phyloP scores from a whole-genome alignment of 305 asterid species.

The Fraxinus paxiana region DNA sequence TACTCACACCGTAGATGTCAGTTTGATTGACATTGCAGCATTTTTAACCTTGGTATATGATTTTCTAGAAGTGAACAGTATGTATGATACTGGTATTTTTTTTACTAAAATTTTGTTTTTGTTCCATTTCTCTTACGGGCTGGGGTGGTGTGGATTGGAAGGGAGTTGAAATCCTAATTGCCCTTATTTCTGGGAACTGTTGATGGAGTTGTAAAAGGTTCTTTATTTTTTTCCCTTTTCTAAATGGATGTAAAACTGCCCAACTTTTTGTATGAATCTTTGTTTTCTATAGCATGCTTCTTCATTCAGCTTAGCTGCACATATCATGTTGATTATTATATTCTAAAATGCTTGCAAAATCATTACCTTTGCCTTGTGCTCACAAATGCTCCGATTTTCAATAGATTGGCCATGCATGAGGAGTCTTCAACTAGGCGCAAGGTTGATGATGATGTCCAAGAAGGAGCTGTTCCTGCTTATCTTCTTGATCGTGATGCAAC shows the following conservation, averaged over 20 bases:
- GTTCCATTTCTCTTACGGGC: neutral
- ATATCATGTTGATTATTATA: neutral
- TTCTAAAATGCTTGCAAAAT: neutral
- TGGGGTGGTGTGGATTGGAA: neutral
- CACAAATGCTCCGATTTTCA: neutral
- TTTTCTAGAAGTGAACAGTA: neutral
- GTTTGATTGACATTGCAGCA: neutral
- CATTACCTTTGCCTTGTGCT: neutral
- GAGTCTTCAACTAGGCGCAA: constrained; percentile 77
- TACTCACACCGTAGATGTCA: neutral
- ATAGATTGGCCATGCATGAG: constrained; percentile 81
- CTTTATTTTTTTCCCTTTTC: neutral
- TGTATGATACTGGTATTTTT: neutral
- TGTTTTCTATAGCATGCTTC: neutral
- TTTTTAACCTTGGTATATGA: neutral
- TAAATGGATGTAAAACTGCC: neutral
- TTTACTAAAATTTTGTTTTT: neutral
- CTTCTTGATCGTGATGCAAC: constrained; percentile 96
- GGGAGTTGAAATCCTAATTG: neutral
- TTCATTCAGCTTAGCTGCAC: neutral
- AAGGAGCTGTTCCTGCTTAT: constrained; percentile 93
- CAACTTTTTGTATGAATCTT: neutral
- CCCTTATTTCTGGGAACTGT: neutral
- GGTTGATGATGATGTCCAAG: constrained; percentile 83
- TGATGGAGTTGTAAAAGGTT: neutral